Conservation (phyloP, 2,329 filamentous ascomycete species). For the Xylariales sp. region DNA sequence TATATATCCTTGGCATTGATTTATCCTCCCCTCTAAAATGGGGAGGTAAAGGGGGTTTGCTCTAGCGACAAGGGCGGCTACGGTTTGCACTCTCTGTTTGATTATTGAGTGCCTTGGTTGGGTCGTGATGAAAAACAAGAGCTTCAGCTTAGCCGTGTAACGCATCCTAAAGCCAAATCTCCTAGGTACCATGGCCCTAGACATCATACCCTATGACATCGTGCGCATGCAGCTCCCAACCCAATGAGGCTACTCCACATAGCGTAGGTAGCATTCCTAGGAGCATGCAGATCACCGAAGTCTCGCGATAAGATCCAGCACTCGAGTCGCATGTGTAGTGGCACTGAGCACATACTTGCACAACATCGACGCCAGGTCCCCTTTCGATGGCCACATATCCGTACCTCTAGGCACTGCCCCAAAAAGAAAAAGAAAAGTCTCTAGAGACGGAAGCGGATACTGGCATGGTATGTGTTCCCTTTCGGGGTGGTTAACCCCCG, state of each 20-base stretch:
- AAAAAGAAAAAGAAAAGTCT: neutral
- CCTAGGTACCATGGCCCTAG: neutral
- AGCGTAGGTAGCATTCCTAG: neutral
- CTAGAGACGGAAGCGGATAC: conserved; percentile 4
- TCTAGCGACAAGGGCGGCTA: neutral
- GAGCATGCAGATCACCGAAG: conserved; percentile 27
- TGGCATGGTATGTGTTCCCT: conserved; percentile 15
- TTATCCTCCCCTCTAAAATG: neutral
- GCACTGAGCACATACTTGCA: conserved; percentile 12
- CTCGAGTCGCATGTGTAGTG: conserved; percentile 1
- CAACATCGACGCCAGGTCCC: conserved; percentile 15
- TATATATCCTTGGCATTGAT: neutral
- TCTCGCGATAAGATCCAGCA: conserved; percentile 23
- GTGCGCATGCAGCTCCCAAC: neutral
- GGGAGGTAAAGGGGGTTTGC: neutral
- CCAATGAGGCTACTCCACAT: neutral
- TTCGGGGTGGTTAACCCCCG: neutral
- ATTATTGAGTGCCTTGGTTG: neutral
- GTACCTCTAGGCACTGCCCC: neutral
- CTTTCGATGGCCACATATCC: neutral
- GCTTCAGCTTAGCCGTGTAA: neutral
- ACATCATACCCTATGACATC: neutral
- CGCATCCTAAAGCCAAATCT: neutral
- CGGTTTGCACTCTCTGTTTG: neutral
- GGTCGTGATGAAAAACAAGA: neutral